phyloP scores from a whole-genome alignment of 176 grass and related monocot species.

The Panicum miliaceum region DNA sequence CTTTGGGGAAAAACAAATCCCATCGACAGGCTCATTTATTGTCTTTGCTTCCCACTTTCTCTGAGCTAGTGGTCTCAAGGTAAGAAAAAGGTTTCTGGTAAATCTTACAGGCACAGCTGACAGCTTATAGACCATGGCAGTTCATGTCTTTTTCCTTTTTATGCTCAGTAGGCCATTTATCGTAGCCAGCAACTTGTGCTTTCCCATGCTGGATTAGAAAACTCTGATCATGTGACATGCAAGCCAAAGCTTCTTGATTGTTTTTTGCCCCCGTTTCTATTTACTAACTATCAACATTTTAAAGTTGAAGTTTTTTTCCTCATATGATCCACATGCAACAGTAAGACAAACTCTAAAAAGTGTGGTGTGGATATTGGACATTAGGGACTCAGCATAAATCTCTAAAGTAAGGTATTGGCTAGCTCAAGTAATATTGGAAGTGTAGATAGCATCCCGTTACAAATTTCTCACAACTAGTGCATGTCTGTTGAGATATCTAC shows the following conservation, averaged over 20 bases:
- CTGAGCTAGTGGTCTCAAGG: slow-evolving; percentile 96
- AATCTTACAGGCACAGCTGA: background rate
- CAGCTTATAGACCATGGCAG: background rate
- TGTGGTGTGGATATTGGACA: background rate
- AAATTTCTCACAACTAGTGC: slow-evolving; percentile 6
- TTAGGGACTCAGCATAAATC: background rate
- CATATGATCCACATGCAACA: background rate
- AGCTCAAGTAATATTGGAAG: background rate
- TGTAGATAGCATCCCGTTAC: background rate
- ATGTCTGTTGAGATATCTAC: background rate
- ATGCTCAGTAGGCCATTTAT: background rate
- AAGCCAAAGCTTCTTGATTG: background rate
- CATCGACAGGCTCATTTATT: slow-evolving; percentile 76
- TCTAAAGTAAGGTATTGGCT: background rate
- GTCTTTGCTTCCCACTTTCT: slow-evolving; percentile 83
- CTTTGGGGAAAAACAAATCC: slow-evolving; percentile 52
- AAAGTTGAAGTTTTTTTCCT: background rate
- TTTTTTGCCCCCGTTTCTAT: background rate
- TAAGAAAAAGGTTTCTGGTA: slow-evolving; percentile 51
- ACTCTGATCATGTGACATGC: background rate
- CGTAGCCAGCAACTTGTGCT: background rate
- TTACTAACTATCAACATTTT: background rate
- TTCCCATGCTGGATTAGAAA: background rate
- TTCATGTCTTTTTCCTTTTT: background rate
- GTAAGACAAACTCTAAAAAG: background rate